A percentile compares a stretch with the other conserved stretches of the same genome.
phyloP scores from a whole-genome alignment of 2,329 filamentous ascomycete genomes.

The Colletotrichum destructivum region DNA sequence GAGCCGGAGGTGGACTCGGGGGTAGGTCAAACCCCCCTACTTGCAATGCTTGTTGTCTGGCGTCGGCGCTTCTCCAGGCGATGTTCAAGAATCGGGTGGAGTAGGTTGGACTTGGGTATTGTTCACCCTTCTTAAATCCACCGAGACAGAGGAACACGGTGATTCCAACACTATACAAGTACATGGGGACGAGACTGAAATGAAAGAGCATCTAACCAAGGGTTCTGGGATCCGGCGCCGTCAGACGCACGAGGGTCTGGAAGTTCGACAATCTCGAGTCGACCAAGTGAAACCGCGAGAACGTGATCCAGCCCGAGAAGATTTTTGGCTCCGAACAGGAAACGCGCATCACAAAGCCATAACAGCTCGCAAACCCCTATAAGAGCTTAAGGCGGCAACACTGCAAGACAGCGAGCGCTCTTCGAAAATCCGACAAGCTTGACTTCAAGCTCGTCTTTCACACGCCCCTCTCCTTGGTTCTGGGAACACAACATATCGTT shows the following conservation, averaged over 20 bases:
- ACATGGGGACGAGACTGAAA: background rate
- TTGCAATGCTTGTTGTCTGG: background rate
- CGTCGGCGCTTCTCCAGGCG: background rate
- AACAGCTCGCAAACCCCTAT: background rate
- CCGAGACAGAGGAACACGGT: background rate
- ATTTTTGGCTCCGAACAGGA: background rate
- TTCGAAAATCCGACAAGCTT: background rate
- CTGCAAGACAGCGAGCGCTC: background rate
- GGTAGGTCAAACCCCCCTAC: too few relatives aligned
- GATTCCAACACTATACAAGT: background rate
- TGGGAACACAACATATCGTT: background rate
- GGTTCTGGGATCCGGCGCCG: background rate
- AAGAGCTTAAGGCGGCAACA: background rate
- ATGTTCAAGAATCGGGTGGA: background rate
- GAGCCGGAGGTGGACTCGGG: background rate
- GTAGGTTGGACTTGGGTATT: too few relatives aligned
- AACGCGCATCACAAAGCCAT: background rate
- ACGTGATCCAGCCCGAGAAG: background rate
- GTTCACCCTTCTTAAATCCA: background rate
- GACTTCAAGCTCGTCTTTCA: background rate
- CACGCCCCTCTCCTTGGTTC: background rate
- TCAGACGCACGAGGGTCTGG: background rate
- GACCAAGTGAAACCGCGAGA: background rate
- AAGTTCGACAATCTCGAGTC: background rate
- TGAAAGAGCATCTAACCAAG: background rate